These are phyloP conservation scores for Rutidosis leptorrhynchoides DNA, from an alignment of 129 eudicot species.

Conservation along the genomic window DNA sequence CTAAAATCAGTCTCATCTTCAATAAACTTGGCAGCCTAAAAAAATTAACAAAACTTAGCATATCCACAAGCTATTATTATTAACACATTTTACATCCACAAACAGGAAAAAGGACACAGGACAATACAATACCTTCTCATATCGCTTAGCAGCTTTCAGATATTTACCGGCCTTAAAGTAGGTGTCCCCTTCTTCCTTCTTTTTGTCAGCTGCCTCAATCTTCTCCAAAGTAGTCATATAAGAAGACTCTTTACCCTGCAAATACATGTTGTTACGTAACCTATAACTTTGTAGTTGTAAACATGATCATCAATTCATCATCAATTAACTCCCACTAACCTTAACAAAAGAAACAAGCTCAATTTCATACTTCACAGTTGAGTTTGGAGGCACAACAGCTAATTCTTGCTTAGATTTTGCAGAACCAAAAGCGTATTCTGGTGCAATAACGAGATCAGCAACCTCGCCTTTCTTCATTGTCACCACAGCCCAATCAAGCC, in stretches of 20 bases:
- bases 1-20: constrained; percentile 67
- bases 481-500: constrained; percentile 66
- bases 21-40: constrained; percentile 76
- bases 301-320: background rate
- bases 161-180: constrained; percentile 88
- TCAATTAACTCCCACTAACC: constrained; percentile 36
- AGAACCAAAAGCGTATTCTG: constrained; percentile 81
- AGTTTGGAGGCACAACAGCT: constrained; percentile 76
- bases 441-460: constrained; percentile 60
- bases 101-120: background rate
- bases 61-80: background rate
- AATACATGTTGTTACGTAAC: background rate
- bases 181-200: constrained; percentile 91
- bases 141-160: constrained; percentile 70
- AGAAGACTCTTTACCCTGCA: constrained; percentile 92
- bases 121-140: constrained; percentile 84
- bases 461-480: constrained; percentile 96
- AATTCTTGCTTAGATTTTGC: constrained; percentile 71
- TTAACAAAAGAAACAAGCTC: constrained; percentile 80
- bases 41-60: background rate
- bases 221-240: constrained; percentile 84
- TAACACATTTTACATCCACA: background rate
- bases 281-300: background rate
- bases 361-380: constrained; percentile 68
- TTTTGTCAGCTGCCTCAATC: constrained; percentile 84